Evolutionary conservation across 2,329 filamentous ascomycete species (phyloP).

Genomic region (Alternaria novae-zelandiae): DNA sequence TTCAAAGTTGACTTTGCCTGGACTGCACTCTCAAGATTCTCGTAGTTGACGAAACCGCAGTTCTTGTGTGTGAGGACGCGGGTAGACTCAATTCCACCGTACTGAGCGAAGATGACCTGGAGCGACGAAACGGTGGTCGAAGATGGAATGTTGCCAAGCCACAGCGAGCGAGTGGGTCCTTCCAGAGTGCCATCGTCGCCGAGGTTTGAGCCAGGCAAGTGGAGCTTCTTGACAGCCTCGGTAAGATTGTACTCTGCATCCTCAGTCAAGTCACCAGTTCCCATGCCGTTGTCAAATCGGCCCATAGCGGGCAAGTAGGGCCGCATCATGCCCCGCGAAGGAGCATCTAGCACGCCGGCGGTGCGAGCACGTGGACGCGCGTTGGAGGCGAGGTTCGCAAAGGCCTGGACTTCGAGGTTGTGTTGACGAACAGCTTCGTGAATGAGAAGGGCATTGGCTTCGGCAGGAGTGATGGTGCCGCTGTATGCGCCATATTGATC

Average conservation of each 20-base stretch:
- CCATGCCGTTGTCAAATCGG: slow-evolving; percentile 70
- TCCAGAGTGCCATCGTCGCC: slow-evolving; percentile 82
- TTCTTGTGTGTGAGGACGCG: slow-evolving; percentile 98
- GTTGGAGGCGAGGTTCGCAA: slow-evolving; percentile 80
- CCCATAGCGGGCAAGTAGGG: slow-evolving; percentile 72
- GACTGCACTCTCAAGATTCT: slow-evolving; percentile 87
- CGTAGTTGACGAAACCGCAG: slow-evolving; percentile 98
- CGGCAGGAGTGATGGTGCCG: slow-evolving; percentile 65
- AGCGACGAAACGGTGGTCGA: slow-evolving; percentile 96
- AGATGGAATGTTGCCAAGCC: slow-evolving; percentile 96
- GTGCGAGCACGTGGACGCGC: slow-evolving; percentile 89
- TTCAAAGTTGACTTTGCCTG: slow-evolving; percentile 88
- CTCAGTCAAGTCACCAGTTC: slow-evolving; percentile 76
- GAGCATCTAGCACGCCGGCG: slow-evolving; percentile 86
- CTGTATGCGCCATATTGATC: slow-evolving; percentile 71
- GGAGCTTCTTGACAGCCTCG: slow-evolving; percentile 80
- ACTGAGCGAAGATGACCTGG: slow-evolving; percentile 93
- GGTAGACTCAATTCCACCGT: slow-evolving; percentile 87
- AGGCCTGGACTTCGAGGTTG: slow-evolving; percentile 91
- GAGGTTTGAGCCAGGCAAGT: slow-evolving; percentile 63
- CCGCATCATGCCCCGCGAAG: slow-evolving; percentile 66
- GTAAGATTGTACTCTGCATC: slow-evolving; percentile 80
- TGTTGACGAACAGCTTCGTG: slow-evolving; percentile 83
- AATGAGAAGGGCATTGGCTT: slow-evolving; percentile 66
- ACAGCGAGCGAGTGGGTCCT: slow-evolving; percentile 88